Conservation (phyloP, 2,329 filamentous ascomycete species). For the Aspergillus tanneri region DNA sequence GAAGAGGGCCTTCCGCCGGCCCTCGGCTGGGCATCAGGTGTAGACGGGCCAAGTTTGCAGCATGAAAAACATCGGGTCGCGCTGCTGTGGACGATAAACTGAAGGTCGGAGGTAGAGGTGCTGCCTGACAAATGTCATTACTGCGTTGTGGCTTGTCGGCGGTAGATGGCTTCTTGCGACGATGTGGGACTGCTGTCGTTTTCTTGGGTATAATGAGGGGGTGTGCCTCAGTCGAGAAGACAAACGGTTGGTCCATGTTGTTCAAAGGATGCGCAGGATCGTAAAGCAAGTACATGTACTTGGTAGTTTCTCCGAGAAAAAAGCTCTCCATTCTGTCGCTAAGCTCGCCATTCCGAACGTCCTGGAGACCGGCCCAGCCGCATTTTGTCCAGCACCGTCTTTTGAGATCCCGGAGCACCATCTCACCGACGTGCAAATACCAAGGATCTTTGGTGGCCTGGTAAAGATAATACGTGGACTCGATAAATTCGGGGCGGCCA, state of each 20-base stretch:
- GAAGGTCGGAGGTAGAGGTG: slow-evolving; percentile 61
- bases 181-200: slow-evolving; percentile 20
- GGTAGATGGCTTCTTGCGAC: slow-evolving; percentile 11
- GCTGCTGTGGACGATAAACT: slow-evolving; percentile 77
- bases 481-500: slow-evolving; percentile 91
- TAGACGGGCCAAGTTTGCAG: slow-evolving; percentile 77
- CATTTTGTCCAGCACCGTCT: slow-evolving; percentile 85
- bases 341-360: slow-evolving; percentile 78
- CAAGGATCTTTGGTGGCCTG: slow-evolving; percentile 90
- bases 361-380: slow-evolving; percentile 87
- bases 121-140: slow-evolving; percentile 64
- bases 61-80: slow-evolving; percentile 80
- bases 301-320: slow-evolving; percentile 92
- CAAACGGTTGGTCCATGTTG: slow-evolving; percentile 77
- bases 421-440: slow-evolving; percentile 94
- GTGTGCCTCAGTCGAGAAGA: slow-evolving; percentile 96
- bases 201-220: slow-evolving; percentile 76
- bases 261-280: slow-evolving; percentile 84
- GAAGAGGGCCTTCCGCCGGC: slow-evolving; percentile 58
- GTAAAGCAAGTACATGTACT: slow-evolving; percentile 92
- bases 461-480: slow-evolving; percentile 96
- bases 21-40: slow-evolving; percentile 65
- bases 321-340: slow-evolving; percentile 98
- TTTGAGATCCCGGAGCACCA: slow-evolving; percentile 86
- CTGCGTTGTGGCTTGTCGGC: slow-evolving; percentile 10